Base-by-base conservation (phyloP, 305 asterid species). In the Fraxinus dipetala region DNA sequence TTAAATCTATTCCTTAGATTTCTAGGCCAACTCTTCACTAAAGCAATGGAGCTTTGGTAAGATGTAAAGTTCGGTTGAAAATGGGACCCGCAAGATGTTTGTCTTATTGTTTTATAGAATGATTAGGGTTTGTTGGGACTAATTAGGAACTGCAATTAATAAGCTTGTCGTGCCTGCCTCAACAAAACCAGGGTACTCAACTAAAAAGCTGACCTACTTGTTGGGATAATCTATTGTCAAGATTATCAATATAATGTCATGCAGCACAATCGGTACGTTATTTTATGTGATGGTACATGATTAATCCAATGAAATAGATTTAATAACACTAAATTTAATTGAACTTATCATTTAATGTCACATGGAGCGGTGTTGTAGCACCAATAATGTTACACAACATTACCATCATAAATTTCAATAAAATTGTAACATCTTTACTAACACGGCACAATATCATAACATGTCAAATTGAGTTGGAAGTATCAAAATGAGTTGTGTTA, bases 31-130 rank as follows among this genome's bases (percentile, higher is more conserved):
- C 76, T 28, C 83, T 70, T 76, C 75, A 6, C 28, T 56, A 56
- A 13, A 45, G 56, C 56, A 45, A 1, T 13, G 56, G 18, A 13
- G 56, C 56, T 45, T 13, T 45, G 5, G n/a, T 45, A 13, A 45
- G 92, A 87, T 84, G 96, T 88, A 91, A 90, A 95, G 91, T 94
- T 90, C 89, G 91, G 69, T 31, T 82, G 83, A 7, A 38, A 51
- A 40, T 22, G 89, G 94, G 92, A 16, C 63, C 90, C 91, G 81
- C 90, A 78, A 79, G 72, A 72, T 78, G 83, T 82, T 77, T 73
- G 88, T 81, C 59, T 87, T 80, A 85, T 87, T 83, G 75, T 83
- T 85, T 67, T 85, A 85, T 87, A 81, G 88, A 79, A 81, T 81
- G 79, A 84, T 88, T 83, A 78, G 75, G 81, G 87, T 79, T 85